phyloP scores from a whole-genome alignment of 228 moss, liverwort and hornwort species.

The Sphagnum fallax region DNA sequence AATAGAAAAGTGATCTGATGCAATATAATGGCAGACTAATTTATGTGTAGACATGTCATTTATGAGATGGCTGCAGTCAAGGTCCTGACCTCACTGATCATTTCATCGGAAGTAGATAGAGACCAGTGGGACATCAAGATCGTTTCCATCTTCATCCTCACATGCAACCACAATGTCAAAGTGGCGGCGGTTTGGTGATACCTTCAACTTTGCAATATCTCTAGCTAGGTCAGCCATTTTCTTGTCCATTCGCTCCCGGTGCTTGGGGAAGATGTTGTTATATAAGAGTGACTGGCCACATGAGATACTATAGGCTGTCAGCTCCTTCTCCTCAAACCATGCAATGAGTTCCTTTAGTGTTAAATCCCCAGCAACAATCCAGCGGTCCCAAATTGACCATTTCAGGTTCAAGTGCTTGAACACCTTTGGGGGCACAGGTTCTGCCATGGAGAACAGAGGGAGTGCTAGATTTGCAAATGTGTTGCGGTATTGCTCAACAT shows the following conservation, averaged over 20 bases:
- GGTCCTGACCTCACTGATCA: no score
- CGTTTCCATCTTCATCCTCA: slow-evolving; percentile 85
- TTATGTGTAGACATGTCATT: no score
- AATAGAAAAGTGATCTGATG: no score
- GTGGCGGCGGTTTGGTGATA: slow-evolving; percentile 74
- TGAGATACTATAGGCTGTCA: slow-evolving; percentile 90
- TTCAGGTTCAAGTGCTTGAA: slow-evolving; percentile 71
- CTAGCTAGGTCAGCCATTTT: slow-evolving; percentile 74
- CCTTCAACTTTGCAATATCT: slow-evolving; percentile 78
- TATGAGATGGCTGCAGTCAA: no score
- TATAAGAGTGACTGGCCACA: slow-evolving; percentile 85
- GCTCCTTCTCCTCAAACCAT: slow-evolving; percentile 69
- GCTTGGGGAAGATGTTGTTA: slow-evolving; percentile 94
- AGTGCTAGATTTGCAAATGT: slow-evolving; percentile 95
- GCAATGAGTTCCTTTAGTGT: slow-evolving; percentile 71
- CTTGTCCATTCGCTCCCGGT: slow-evolving; percentile 92
- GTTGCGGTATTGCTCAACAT: slow-evolving; percentile 64
- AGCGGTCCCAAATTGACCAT: slow-evolving; percentile 99
- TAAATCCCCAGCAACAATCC: slow-evolving; percentile 74
- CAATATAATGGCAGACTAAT: no score
- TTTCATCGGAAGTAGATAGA: slow-evolving; percentile 78
- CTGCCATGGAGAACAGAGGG: slow-evolving; percentile 92
- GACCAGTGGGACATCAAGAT: slow-evolving; percentile 88
- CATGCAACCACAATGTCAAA: slow-evolving; percentile 97
- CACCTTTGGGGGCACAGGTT: slow-evolving; percentile 82